Base-by-base conservation (phyloP, 257 asterid species). In the Coffea canephora region DNA sequence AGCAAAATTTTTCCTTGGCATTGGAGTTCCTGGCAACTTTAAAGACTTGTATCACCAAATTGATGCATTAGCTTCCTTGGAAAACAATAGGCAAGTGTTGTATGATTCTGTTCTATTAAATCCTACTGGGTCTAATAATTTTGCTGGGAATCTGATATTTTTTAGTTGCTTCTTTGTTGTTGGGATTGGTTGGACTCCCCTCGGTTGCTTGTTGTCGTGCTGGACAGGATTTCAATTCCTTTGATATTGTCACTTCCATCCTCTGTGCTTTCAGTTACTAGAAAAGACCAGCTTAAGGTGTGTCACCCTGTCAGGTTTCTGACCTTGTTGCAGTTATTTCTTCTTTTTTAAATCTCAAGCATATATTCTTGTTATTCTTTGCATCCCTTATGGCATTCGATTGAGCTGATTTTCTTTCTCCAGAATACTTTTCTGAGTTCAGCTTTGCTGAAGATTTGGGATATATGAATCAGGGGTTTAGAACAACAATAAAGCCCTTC, bases 221-320 rank as follows among this genome's bases (percentile, higher is more conserved):
- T 79, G 73, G 84, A 49, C 92, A 95, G 99, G 91, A 91, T 91
- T 72, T 89, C 91, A 16, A 69, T 87, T 83, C 99, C 99, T 81
- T 88, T 95, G 87, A 90, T 95, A 84, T 85, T 91, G 81, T 95
- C 98, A 69, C 89, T 93, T 78, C 97, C 97, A 12, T 88, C 95
- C 69, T 84, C 96, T 78, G 95, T 95, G 79, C 89, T 92, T 75
- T 95, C 99, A 11, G 83, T 86, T 79, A 89, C 96, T 81, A 89
- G 83, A 83, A 91, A 90, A 70, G 97, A 93, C 85, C 93, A 89
- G 76, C 91, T 95, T 80, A 92, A 93, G 99, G 99, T 94, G 86
- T 50, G 88, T 39, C 59, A 36, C 68, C 66, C 25, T 10, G 8
- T 41, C 16, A 43, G 15, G 23, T n/a, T 52, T 21, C 74, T 27